phyloP scores from a whole-genome alignment of 2,329 filamentous ascomycete species.

The Fusarium veterinarium region DNA sequence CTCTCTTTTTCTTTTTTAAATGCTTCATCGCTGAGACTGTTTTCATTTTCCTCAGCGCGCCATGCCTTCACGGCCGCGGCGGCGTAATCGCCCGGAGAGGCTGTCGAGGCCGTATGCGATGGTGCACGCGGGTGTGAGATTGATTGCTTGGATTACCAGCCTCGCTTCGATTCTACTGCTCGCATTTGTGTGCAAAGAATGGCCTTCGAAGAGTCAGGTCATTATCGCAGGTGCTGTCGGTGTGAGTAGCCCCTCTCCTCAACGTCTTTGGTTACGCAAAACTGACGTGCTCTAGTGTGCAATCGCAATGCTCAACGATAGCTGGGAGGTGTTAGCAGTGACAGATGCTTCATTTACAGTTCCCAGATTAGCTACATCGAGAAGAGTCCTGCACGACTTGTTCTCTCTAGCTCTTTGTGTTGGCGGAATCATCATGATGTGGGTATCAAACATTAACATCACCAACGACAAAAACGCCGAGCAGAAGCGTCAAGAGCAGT shows the following conservation, averaged over 20 bases:
- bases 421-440: slow-evolving; percentile 50
- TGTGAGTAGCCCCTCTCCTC: slow-evolving; percentile 38
- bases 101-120: slow-evolving; percentile 33
- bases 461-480: slow-evolving; percentile 5
- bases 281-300: slow-evolving; percentile 39
- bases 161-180: slow-evolving; percentile 49
- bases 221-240: slow-evolving; percentile 48
- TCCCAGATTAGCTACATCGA: slow-evolving; percentile 42
- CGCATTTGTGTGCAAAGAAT: slow-evolving; percentile 48
- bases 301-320: slow-evolving; percentile 52
- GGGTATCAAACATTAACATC: slow-evolving; percentile 47
- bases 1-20: not conserved
- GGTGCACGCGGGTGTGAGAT: slow-evolving; percentile 42
- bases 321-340: slow-evolving; percentile 51
- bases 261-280: not conserved
- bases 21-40: slow-evolving; percentile 16
- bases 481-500: slow-evolving; percentile 29
- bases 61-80: slow-evolving; percentile 31
- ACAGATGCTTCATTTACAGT: slow-evolving; percentile 44
- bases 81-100: slow-evolving; percentile 18
- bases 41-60: not conserved
- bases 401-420: slow-evolving; percentile 49
- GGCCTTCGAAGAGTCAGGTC: slow-evolving; percentile 46
- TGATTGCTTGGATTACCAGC: slow-evolving; percentile 48
- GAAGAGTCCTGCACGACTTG: slow-evolving; percentile 49